Percentiles rank a stretch among this genome's conserved stretches.
Conservation (phyloP, 768 basidiomycete genomes). For the Hydnomerulius pinastri region DNA sequence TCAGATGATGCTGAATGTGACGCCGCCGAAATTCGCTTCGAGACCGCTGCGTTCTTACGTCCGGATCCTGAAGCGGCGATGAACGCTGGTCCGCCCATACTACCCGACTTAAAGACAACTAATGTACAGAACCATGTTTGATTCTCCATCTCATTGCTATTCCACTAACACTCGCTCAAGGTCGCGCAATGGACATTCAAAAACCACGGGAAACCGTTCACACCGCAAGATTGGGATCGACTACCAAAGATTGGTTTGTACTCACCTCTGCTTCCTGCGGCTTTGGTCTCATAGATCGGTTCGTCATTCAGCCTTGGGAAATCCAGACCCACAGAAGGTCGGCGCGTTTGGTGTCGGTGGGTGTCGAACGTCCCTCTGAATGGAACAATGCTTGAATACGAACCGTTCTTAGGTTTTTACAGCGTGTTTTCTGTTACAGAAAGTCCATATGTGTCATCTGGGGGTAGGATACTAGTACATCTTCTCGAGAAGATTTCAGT, state of each 20-base stretch:
- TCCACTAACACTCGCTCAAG: slow-evolving; percentile 35
- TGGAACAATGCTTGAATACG: neutral
- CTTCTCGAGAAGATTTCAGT: slow-evolving; percentile 17
- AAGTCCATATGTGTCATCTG: slow-evolving; percentile 73
- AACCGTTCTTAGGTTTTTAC: slow-evolving; percentile 56
- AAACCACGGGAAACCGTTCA: slow-evolving; percentile 85
- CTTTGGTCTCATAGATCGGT: neutral
- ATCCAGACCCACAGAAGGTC: slow-evolving; percentile 93
- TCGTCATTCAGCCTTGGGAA: slow-evolving; percentile 72
- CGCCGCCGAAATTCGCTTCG: slow-evolving; percentile 77
- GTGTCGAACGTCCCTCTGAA: slow-evolving; percentile 11
- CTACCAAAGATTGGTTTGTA: slow-evolving; percentile 82
- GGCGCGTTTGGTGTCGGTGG: slow-evolving; percentile 91
- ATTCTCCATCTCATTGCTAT: neutral
- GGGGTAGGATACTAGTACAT: slow-evolving; percentile 42
- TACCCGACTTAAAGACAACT: slow-evolving; percentile 69
- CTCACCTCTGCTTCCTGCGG: neutral
- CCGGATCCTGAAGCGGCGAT: slow-evolving; percentile 20
- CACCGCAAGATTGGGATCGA: slow-evolving; percentile 85
- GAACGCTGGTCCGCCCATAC: slow-evolving; percentile 14
- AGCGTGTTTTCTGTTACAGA: slow-evolving; percentile 80
- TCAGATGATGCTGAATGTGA: slow-evolving; percentile 88
- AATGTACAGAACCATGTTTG: slow-evolving; percentile 41
- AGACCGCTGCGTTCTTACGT: slow-evolving; percentile 56
- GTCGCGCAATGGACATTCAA: slow-evolving; percentile 82